These are phyloP conservation scores for Elaeagnus macrophylla DNA, from an alignment of 306 rosid species.

Conservation along the genomic window DNA sequence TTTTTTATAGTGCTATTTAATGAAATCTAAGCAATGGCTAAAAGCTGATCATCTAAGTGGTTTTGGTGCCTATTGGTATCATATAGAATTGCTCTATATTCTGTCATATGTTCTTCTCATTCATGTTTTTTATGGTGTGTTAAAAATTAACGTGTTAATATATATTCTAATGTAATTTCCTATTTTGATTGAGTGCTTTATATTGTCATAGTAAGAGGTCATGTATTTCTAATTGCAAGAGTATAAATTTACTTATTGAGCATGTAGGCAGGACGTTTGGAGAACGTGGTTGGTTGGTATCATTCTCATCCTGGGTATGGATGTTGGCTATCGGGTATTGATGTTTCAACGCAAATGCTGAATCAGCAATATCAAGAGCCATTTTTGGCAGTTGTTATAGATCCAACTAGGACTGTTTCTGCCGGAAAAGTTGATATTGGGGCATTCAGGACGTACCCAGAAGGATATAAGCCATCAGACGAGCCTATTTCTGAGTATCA, in stretches of 20 bases:
- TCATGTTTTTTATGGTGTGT: no score
- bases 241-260: constrained; percentile 3
- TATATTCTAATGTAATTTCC: no score
- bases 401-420: constrained; percentile 87
- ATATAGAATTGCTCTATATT: no score
- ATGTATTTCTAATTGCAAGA: no score
- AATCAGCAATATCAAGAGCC: constrained; percentile 95
- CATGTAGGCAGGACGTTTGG: constrained; percentile 80
- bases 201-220: no score
- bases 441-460: constrained; percentile 96
- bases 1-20: no score
- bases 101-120: no score
- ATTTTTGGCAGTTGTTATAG: constrained; percentile 86
- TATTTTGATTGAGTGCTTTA: no score
- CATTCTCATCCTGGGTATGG: constrained; percentile 99
- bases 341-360: constrained; percentile 89
- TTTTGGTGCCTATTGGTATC: no score
- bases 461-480: constrained; percentile 86
- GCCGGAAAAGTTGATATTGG: constrained; percentile 99
- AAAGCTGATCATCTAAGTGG: no score
- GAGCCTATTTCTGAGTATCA: constrained; percentile 93
- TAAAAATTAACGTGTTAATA: no score
- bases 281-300: constrained; percentile 96
- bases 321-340: constrained; percentile 98
- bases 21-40: no score